phyloP scores from a whole-genome alignment of 306 rosid genomes.

The Rubus idaeus region DNA sequence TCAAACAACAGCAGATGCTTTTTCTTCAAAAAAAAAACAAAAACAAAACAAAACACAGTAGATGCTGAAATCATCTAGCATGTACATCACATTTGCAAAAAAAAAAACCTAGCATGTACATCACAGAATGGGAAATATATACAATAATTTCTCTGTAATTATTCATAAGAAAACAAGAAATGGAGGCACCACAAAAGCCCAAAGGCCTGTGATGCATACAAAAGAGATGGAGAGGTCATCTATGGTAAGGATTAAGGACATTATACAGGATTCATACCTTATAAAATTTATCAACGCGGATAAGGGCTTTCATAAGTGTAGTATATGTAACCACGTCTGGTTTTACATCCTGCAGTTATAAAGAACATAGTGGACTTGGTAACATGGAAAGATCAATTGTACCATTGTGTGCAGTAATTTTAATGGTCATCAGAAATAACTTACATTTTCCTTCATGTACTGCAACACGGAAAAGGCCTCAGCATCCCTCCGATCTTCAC shows the following conservation, averaged over 20 bases:
- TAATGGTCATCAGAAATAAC: neutral
- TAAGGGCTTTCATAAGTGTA: constrained; percentile 89
- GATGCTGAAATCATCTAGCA: neutral
- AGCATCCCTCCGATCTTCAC: constrained; percentile 86
- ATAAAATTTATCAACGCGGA: constrained; percentile 71
- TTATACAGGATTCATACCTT: constrained; percentile 44
- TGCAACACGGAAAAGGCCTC: constrained; percentile 93
- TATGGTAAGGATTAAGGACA: constrained; percentile 11
- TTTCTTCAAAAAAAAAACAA: no score
- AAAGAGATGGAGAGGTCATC: neutral
- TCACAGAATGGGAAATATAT: neutral
- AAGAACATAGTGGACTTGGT: constrained; percentile 24
- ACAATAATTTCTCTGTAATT: no score
- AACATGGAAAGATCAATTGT: constrained; percentile 11
- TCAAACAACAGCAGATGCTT: constrained; percentile 11
- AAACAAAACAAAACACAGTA: neutral
- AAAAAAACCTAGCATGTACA: constrained; percentile 11
- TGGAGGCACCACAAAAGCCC: neutral
- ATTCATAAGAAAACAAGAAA: neutral
- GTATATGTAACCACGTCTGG: constrained; percentile 95
- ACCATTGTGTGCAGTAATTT: neutral
- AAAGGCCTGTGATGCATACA: neutral
- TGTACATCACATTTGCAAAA: constrained; percentile 7
- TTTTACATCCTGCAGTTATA: constrained; percentile 62
- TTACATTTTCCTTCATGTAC: constrained; percentile 85